A percentile compares a stretch with the other conserved stretches of the same genome.
Conservation (phyloP, 768 basidiomycete genomes). For the Sarcodon sp. region DNA sequence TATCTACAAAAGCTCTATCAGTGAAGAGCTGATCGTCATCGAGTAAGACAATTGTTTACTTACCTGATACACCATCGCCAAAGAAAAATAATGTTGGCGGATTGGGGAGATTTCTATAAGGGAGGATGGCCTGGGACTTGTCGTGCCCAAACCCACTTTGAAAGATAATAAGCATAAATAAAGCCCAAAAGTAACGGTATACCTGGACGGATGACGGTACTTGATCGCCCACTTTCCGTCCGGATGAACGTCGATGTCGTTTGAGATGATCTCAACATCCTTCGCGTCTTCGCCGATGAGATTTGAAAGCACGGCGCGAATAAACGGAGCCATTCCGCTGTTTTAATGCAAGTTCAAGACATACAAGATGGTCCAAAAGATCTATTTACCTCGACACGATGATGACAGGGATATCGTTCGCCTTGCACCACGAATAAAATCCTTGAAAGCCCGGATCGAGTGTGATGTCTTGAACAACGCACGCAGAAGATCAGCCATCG, state of each 20-base stretch:
- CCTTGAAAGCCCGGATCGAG: conserved; percentile 83
- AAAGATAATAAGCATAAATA: conserved; percentile 1
- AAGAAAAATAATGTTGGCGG: conserved; percentile 91
- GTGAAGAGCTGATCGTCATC: background rate
- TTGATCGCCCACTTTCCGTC: conserved; percentile 72
- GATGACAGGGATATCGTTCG: conserved; percentile 72
- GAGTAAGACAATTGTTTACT: conserved; percentile 10
- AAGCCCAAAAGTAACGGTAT: conserved; percentile 6
- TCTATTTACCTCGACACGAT: conserved; percentile 74
- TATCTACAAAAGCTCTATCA: conserved; percentile 33
- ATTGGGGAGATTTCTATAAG: conserved; percentile 58
- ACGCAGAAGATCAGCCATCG: conserved; percentile 6
- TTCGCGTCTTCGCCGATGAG: conserved; percentile 63
- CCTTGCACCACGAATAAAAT: conserved; percentile 79
- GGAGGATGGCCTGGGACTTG: conserved; percentile 89
- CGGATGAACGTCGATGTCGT: conserved; percentile 58
- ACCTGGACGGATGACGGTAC: conserved; percentile 86
- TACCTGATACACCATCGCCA: conserved; percentile 94
- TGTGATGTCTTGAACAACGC: conserved; percentile 47
- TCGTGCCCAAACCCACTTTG: conserved; percentile 87
- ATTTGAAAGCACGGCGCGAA: conserved; percentile 80
- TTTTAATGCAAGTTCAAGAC: background rate
- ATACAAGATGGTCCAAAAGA: background rate
- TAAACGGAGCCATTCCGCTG: conserved; percentile 90
- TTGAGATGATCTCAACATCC: conserved; percentile 87